Percentiles rank a stretch among this genome's conserved stretches.
phyloP scores from a whole-genome alignment of 2,329 filamentous ascomycete genomes.

The Monosporascus sp. region DNA sequence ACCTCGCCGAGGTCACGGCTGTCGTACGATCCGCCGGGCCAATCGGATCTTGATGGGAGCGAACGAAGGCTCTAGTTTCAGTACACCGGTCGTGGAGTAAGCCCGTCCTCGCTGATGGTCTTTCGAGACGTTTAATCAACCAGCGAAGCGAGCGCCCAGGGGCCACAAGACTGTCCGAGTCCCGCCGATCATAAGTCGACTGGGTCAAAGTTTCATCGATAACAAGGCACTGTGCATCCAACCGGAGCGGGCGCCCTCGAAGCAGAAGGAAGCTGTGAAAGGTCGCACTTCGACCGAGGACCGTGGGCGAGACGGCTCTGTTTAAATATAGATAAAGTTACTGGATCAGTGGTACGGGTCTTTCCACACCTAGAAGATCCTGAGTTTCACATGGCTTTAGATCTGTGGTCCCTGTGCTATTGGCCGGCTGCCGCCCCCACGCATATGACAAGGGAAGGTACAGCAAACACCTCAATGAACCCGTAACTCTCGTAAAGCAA shows the following conservation, averaged over 20 bases:
- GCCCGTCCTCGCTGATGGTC: background rate
- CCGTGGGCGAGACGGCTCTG: slow-evolving; percentile 4
- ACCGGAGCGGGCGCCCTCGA: slow-evolving; percentile 10
- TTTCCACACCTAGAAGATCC: background rate
- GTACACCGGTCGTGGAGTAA: background rate
- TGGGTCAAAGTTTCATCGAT: slow-evolving; percentile 3
- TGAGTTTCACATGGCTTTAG: background rate
- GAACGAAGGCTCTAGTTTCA: slow-evolving; percentile 9
- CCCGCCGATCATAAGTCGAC: background rate
- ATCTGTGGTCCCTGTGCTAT: background rate
- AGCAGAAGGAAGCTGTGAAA: slow-evolving; percentile 13
- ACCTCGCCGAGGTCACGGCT: slow-evolving; percentile 9
- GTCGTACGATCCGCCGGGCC: slow-evolving; percentile 9
- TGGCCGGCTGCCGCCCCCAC: background rate
- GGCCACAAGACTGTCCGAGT: slow-evolving; percentile 8
- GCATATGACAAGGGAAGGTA: background rate
- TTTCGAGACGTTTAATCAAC: background rate
- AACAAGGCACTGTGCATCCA: slow-evolving; percentile 15
- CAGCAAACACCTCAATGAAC: background rate
- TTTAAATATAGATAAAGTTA: slow-evolving; percentile 8
- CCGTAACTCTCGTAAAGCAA: background rate
- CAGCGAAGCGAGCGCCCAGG: slow-evolving; percentile 1
- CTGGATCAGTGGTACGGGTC: background rate
- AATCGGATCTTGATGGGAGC: slow-evolving; percentile 16
- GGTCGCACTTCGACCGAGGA: slow-evolving; percentile 12